Conservation (phyloP, 805 yeast genomes). For the Debaryomyces tyrocola region DNA sequence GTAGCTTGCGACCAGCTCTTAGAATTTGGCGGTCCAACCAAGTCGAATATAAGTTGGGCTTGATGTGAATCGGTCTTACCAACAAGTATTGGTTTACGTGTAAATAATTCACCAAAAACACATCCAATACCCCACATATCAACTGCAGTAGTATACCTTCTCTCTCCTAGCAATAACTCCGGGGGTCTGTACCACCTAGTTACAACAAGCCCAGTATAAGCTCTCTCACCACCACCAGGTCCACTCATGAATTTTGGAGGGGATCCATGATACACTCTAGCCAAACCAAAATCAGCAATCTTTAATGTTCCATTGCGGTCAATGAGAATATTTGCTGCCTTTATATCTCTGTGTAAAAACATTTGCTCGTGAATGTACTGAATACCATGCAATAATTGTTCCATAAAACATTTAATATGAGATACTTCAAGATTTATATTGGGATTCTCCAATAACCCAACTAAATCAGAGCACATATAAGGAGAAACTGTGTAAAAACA, state of each 20-base stretch:
- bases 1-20: slow-evolving; percentile 62
- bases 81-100: slow-evolving; percentile 75
- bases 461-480: slow-evolving; percentile 88
- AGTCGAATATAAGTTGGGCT: slow-evolving; percentile 73
- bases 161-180: slow-evolving; percentile 82
- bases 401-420: slow-evolving; percentile 80
- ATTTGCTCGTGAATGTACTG: slow-evolving; percentile 69
- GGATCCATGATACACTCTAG: slow-evolving; percentile 67
- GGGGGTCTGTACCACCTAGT: slow-evolving; percentile 99
- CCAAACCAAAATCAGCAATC: slow-evolving; percentile 95
- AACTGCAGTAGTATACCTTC: slow-evolving; percentile 86
- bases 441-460: slow-evolving; percentile 86
- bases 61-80: slow-evolving; percentile 89
- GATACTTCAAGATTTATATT: slow-evolving; percentile 55
- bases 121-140: slow-evolving; percentile 99
- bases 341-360: slow-evolving; percentile 83
- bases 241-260: slow-evolving; percentile 54
- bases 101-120: slow-evolving; percentile 88
- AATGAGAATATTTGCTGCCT: slow-evolving; percentile 90
- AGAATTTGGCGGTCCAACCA: slow-evolving; percentile 76
- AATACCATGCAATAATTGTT: slow-evolving; percentile 76
- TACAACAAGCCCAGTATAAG: slow-evolving; percentile 71
- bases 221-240: slow-evolving; percentile 56
- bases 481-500: slow-evolving; percentile 86
- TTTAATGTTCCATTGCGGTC: slow-evolving; percentile 76